Percentiles rank a stretch among this genome's conserved stretches.
phyloP scores from a whole-genome alignment of 1,284 basidiomycete species.

The Trichosporon sp. region DNA sequence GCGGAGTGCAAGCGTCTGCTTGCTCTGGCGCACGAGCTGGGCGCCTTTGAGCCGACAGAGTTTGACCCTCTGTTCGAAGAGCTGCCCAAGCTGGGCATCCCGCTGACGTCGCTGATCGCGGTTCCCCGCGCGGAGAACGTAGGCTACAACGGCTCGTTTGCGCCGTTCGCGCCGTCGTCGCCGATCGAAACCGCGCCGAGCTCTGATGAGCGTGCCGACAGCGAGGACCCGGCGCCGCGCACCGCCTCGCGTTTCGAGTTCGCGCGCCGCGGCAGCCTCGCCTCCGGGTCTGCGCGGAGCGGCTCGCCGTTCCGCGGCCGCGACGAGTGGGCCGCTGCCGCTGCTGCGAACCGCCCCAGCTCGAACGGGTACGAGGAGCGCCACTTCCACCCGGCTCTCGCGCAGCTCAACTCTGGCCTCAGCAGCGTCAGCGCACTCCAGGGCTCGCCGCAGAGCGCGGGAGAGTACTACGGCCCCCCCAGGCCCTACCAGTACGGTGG shows the following conservation, averaged over 20 bases:
- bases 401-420: constrained; percentile 16
- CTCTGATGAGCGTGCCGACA: constrained; percentile 4
- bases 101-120: constrained; percentile 17
- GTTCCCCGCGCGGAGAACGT: constrained; percentile 6
- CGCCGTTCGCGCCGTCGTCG: constrained; percentile 19
- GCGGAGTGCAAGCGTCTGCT: constrained; percentile 24
- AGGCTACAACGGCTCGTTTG: constrained; percentile 18
- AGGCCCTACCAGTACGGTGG: neutral
- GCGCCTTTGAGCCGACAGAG: constrained; percentile 34
- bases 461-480: neutral
- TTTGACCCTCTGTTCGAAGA: constrained; percentile 28
- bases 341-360: constrained; percentile 10
- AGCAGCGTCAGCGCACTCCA: too few species aligned
- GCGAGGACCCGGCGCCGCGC: constrained; percentile 11
- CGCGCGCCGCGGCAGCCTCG: constrained; percentile 14
- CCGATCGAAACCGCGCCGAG: constrained; percentile 14
- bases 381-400: constrained; percentile 20
- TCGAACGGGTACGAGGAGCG: constrained; percentile 17
- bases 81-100: constrained; percentile 24
- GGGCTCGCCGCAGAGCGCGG: neutral
- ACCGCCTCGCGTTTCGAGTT: constrained; percentile 22
- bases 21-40: constrained; percentile 19
- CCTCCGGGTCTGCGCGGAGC: neutral
- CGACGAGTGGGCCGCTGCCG: constrained; percentile 22
- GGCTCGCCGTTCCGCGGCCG: constrained; percentile 17